Evolutionary conservation across 495 filamentous ascomycete genomes (phyloP).

Genomic region (Clohesyomyces aquaticus): DNA sequence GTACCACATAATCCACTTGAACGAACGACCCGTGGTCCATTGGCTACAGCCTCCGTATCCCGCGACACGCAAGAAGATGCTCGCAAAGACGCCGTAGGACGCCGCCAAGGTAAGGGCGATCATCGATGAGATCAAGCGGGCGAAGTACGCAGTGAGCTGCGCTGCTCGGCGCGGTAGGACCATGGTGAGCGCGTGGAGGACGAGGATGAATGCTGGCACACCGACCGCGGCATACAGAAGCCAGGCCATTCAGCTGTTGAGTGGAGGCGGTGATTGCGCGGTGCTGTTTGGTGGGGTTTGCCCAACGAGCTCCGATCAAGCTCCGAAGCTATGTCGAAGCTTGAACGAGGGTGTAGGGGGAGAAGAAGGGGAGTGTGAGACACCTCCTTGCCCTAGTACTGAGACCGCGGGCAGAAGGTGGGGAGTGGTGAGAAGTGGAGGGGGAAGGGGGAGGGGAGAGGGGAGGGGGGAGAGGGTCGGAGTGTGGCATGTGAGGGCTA

Average conservation of each 20-base stretch:
- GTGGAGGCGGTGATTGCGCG: background rate
- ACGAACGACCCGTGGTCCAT: constrained; percentile 79
- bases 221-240: constrained; percentile 49
- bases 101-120: constrained; percentile 67
- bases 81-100: constrained; percentile 75
- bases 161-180: constrained; percentile 50
- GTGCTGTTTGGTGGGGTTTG: too few relatives aligned
- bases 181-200: constrained; percentile 29
- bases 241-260: constrained; percentile 24
- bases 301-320: too few relatives aligned
- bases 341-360: too few relatives aligned
- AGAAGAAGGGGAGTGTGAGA: too few relatives aligned
- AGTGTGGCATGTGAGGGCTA: constrained; percentile 3
- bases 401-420: too few relatives aligned
- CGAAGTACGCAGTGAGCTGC: constrained; percentile 60
- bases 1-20: constrained; percentile 77
- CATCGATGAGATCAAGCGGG: constrained; percentile 73
- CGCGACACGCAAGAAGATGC: constrained; percentile 68
- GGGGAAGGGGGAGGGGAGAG: constrained; percentile 2
- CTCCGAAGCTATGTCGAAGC: too few relatives aligned
- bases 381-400: too few relatives aligned
- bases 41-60: constrained; percentile 78
- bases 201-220: constrained; percentile 54
- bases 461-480: constrained; percentile 6
- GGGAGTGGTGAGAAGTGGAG: constrained; percentile 7